These are phyloP conservation scores for Zymoseptoria brevis DNA, from an alignment of 2,329 filamentous ascomycete species.

Conservation along the genomic window DNA sequence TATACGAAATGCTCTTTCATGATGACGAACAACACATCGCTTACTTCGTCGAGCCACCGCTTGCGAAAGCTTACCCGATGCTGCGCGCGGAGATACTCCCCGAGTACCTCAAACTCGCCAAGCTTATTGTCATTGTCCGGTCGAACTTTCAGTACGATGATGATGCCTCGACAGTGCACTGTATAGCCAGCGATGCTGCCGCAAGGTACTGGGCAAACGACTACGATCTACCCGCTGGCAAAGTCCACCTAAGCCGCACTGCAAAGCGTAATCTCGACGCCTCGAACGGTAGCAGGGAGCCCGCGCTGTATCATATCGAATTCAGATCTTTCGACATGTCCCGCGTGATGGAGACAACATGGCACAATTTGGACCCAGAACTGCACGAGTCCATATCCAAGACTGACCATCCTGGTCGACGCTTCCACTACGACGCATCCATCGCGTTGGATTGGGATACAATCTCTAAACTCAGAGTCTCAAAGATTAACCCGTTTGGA, in stretches of 20 bases:
- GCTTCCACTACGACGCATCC: background rate
- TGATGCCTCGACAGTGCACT: background rate
- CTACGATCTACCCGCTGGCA: background rate
- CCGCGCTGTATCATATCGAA: background rate
- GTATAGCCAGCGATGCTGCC: too few species aligned
- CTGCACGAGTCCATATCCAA: background rate
- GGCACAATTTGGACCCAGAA: background rate
- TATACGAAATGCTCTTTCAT: background rate
- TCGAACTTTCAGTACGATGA: background rate
- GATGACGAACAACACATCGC: background rate
- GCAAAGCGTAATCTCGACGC: background rate
- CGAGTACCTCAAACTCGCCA: background rate
- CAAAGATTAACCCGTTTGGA: background rate
- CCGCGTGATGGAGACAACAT: too few species aligned
- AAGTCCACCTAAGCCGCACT: background rate
- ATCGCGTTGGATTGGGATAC: background rate
- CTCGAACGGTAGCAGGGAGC: background rate
- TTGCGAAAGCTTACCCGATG: background rate
- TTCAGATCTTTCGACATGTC: background rate
- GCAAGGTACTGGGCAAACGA: background rate
- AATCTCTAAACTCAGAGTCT: background rate
- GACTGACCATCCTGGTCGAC: background rate
- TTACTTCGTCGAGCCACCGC: background rate
- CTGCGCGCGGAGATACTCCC: background rate
- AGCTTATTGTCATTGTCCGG: background rate